These are phyloP conservation scores for Ustilago nuda DNA, from an alignment of 1,284 basidiomycete species.

Conservation along the genomic window DNA sequence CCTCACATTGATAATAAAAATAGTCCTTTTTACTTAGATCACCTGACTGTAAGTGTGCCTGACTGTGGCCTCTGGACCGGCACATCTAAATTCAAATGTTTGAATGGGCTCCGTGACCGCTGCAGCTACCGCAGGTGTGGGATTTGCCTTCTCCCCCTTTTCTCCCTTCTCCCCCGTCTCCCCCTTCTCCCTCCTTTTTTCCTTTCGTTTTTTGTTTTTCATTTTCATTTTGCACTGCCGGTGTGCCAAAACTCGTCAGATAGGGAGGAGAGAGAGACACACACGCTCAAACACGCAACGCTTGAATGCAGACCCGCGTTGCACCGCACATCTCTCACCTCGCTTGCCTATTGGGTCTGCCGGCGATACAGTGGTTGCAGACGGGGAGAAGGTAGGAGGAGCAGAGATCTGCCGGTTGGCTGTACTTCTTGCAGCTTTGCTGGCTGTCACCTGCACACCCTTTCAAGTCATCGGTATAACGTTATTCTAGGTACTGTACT, in stretches of 20 bases:
- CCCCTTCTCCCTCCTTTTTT: too few species aligned
- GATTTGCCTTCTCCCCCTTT: neutral
- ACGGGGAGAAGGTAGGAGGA: neutral
- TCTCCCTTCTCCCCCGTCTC: neutral
- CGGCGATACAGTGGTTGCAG: too few species aligned
- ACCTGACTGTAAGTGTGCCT: too few species aligned
- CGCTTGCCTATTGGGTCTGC: slow-evolving; percentile 2
- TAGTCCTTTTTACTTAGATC: too few species aligned
- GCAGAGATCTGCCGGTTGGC: slow-evolving; percentile 6
- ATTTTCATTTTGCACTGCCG: slow-evolving; percentile 7
- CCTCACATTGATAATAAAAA: too few species aligned
- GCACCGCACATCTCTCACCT: neutral
- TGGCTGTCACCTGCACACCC: neutral
- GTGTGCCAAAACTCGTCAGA: slow-evolving; percentile 3
- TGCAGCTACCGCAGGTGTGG: slow-evolving; percentile 1
- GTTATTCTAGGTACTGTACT: too few species aligned
- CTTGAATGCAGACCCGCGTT: slow-evolving; percentile 10
- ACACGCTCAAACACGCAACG: slow-evolving; percentile 8
- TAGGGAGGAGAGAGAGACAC: neutral
- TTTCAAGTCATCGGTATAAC: neutral
- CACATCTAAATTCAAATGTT: too few species aligned
- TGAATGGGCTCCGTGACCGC: neutral
- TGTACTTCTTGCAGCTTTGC: neutral
- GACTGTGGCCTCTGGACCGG: too few species aligned
- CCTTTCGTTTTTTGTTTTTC: neutral